Evolutionary conservation across 2,329 filamentous ascomycete species (phyloP).

Genomic region (Karstenula rhodostoma): DNA sequence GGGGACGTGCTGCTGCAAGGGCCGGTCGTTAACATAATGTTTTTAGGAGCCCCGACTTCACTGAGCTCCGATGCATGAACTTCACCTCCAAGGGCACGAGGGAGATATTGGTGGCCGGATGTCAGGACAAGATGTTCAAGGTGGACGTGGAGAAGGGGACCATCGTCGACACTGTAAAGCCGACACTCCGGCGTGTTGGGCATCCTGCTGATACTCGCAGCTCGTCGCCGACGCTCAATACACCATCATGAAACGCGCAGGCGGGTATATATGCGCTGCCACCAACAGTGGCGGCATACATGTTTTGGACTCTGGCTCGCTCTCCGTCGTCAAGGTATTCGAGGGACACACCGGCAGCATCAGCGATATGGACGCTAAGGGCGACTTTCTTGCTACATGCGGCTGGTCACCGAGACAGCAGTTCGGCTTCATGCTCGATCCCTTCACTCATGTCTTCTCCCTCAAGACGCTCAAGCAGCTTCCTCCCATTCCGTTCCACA

Average conservation of each 20-base stretch:
- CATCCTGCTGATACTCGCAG: slow-evolving; percentile 55
- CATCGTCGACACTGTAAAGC: slow-evolving; percentile 51
- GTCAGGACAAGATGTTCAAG: slow-evolving; percentile 85
- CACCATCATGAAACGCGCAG: slow-evolving; percentile 87
- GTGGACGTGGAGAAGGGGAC: slow-evolving; percentile 68
- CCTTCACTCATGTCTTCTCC: slow-evolving; percentile 94
- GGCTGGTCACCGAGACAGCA: slow-evolving; percentile 87
- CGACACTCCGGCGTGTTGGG: neutral
- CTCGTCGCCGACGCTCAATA: slow-evolving; percentile 79
- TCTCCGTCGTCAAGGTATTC: slow-evolving; percentile 84
- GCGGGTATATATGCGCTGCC: slow-evolving; percentile 89
- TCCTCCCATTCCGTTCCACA: slow-evolving; percentile 89
- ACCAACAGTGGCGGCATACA: slow-evolving; percentile 84
- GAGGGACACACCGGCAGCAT: slow-evolving; percentile 88
- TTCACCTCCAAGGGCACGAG: slow-evolving; percentile 86
- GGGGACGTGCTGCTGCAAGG: neutral
- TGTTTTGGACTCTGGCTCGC: slow-evolving; percentile 80
- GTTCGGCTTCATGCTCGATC: slow-evolving; percentile 83
- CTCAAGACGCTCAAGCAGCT: slow-evolving; percentile 88
- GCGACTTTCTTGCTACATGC: slow-evolving; percentile 94
- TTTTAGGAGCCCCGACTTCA: slow-evolving; percentile 75
- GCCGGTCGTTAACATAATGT: slow-evolving; percentile 27
- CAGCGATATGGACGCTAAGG: slow-evolving; percentile 96
- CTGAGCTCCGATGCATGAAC: slow-evolving; percentile 90
- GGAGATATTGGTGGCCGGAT: slow-evolving; percentile 86